Base-by-base conservation (phyloP, 805 yeast species). In the Candida xyloterini region DNA sequence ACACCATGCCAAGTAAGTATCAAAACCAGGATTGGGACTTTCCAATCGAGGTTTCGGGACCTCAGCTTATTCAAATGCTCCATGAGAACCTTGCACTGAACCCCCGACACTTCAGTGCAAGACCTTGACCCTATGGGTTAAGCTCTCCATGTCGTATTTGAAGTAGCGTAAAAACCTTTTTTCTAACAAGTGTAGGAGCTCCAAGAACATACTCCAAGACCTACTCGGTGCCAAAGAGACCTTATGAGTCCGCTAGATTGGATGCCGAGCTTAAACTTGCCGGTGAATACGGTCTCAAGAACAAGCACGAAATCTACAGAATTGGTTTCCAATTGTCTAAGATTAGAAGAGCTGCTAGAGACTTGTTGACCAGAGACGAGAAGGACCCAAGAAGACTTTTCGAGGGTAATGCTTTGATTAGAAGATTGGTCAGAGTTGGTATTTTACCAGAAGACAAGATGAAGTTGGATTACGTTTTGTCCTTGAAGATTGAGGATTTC, bases 321-420 rank as follows among this genome's bases (percentile, higher is more conserved):
- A 90, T 93, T 72, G 95, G 95, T 73, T 87, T 85, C 83, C 98
- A 93, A 79, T 86, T 93, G 68, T 93, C 99, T 55, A 93, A 93
- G 84, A 91, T 93, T 71, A 90, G 99, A 81, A 89, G 99, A 81
- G 99, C 99, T 73, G 99, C 99, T 70, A 95, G 99, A 85, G 98
- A 93, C 69, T 80, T 93, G 67, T 84, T 93, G 76, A 93, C 99
- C 81, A 89, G 96, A 81, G 99, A 93, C 68, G 99, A 93, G 81
- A 93, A 93, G 84, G 99, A 93, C 77, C 97, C 96, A 84, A 93
- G 90, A 88, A 89, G 99, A 81, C 84, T 93, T 68, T 93, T 93
- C 81, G 99, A 93, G 79, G 99, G 99, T 86, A 93, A 93, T 72
- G 99, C 99, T 70, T 88, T 93, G 72, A 93, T 93, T 77, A 90